phyloP scores from a whole-genome alignment of 2,329 filamentous ascomycete genomes.

The Grosmannia serpens region DNA sequence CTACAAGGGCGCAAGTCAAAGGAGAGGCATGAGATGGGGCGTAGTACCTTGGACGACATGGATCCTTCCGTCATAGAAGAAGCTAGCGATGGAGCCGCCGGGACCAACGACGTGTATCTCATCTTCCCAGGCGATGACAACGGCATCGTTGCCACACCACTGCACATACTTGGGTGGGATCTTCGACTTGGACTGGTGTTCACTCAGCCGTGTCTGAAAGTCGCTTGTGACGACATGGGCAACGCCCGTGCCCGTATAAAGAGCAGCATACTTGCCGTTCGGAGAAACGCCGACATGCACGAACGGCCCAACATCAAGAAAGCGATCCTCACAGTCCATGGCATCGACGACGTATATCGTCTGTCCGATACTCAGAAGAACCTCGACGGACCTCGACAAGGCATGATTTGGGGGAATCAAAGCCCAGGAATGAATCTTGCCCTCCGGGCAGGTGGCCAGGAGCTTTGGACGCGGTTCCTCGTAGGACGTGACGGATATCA shows the following conservation, averaged over 20 bases:
- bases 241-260: slow-evolving; percentile 76
- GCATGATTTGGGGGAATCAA: slow-evolving; percentile 81
- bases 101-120: slow-evolving; percentile 91
- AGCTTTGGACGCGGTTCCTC: slow-evolving; percentile 79
- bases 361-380: slow-evolving; percentile 70
- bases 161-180: slow-evolving; percentile 79
- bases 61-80: slow-evolving; percentile 84
- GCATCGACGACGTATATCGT: slow-evolving; percentile 83
- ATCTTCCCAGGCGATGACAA: slow-evolving; percentile 93
- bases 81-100: slow-evolving; percentile 61
- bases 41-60: slow-evolving; percentile 80
- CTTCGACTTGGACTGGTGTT: slow-evolving; percentile 79
- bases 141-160: slow-evolving; percentile 94
- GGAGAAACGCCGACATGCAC: slow-evolving; percentile 83
- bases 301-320: slow-evolving; percentile 86
- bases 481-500: slow-evolving; percentile 82
- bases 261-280: slow-evolving; percentile 74
- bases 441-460: slow-evolving; percentile 65
- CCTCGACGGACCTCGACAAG: slow-evolving; percentile 85
- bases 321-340: slow-evolving; percentile 80
- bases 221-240: slow-evolving; percentile 92
- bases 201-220: slow-evolving; percentile 83
- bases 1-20: too few relatives aligned
- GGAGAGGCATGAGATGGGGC: too few relatives aligned
- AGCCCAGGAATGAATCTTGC: slow-evolving; percentile 76